These are phyloP conservation scores for Pichia phayaonensis DNA, from an alignment of 805 yeast species.

Conservation along the genomic window DNA sequence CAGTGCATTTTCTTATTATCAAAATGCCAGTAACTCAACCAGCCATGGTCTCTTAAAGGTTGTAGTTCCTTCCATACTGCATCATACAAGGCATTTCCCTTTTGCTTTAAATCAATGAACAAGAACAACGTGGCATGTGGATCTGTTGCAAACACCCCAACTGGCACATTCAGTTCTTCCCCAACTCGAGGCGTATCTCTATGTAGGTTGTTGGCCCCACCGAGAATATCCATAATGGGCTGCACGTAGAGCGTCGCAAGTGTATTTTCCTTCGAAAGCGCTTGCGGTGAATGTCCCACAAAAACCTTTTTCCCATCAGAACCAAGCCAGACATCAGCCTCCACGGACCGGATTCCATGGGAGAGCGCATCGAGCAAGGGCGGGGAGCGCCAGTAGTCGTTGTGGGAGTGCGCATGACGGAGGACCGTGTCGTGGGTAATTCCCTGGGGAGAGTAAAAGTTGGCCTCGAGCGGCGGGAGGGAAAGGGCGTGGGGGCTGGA, in stretches of 20 bases:
- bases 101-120: slow-evolving; percentile 57
- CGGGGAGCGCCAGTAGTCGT: slow-evolving; percentile 46
- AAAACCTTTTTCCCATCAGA: slow-evolving; percentile 32
- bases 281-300: slow-evolving; percentile 55
- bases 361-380: slow-evolving; percentile 44
- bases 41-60: slow-evolving; percentile 40
- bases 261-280: slow-evolving; percentile 39
- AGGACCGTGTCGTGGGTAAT: slow-evolving; percentile 21
- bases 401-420: slow-evolving; percentile 42
- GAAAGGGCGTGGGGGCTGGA: background rate
- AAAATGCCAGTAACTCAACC: slow-evolving; percentile 42
- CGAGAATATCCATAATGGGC: slow-evolving; percentile 42
- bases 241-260: slow-evolving; percentile 44
- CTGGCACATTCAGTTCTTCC: slow-evolving; percentile 5
- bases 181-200: background rate
- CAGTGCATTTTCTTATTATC: slow-evolving; percentile 26
- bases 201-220: slow-evolving; percentile 36
- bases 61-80: slow-evolving; percentile 37
- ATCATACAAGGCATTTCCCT: slow-evolving; percentile 43
- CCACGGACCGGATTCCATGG: slow-evolving; percentile 42
- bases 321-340: slow-evolving; percentile 45
- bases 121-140: slow-evolving; percentile 48
- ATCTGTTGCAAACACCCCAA: slow-evolving; percentile 33
- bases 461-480: background rate
- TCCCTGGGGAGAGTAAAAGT: slow-evolving; percentile 10